These are phyloP conservation scores for Melastoma candidum DNA, from an alignment of 441 rosid species.

Conservation along the genomic window DNA sequence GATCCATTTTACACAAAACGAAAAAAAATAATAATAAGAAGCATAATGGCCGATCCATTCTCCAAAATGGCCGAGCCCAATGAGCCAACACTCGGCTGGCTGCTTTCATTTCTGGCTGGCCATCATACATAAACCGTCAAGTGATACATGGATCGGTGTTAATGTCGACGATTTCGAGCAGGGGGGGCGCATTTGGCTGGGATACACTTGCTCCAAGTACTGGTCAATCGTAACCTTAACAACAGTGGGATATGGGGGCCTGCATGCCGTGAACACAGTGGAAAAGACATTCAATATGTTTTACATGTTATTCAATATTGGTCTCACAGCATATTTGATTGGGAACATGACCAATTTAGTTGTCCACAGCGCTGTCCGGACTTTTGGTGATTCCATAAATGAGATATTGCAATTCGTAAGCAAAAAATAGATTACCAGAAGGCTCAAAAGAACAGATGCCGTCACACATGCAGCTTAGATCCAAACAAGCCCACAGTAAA, in stretches of 20 bases:
- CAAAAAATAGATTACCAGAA: slow-evolving; percentile 76
- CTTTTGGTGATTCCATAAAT: slow-evolving; percentile 66
- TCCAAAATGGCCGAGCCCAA: too few relatives aligned
- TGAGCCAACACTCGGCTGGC: slow-evolving; percentile 83
- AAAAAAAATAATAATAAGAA: too few relatives aligned
- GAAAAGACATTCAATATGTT: slow-evolving; percentile 68
- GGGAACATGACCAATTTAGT: slow-evolving; percentile 93
- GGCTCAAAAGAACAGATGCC: slow-evolving; percentile 78
- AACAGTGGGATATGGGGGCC: slow-evolving; percentile 90
- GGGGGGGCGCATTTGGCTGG: slow-evolving; percentile 61
- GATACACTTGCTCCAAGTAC: slow-evolving; percentile 84
- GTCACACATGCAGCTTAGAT: slow-evolving; percentile 83
- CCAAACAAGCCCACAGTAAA: slow-evolving; percentile 70
- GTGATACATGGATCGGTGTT: slow-evolving; percentile 70
- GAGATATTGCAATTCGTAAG: slow-evolving; percentile 61
- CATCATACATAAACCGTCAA: slow-evolving; percentile 27
- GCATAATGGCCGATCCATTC: too few relatives aligned
- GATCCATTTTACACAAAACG: too few relatives aligned
- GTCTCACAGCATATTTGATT: slow-evolving; percentile 78
- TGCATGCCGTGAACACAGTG: slow-evolving; percentile 57
- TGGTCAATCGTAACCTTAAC: slow-evolving; percentile 91
- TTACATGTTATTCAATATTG: slow-evolving; percentile 86
- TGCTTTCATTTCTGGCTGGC: slow-evolving; percentile 79
- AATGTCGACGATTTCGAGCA: slow-evolving; percentile 43
- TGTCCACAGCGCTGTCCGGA: slow-evolving; percentile 56